Evolutionary conservation across 2,329 filamentous ascomycete genomes (phyloP).

Genomic region (Colletotrichum tamarilloi): DNA sequence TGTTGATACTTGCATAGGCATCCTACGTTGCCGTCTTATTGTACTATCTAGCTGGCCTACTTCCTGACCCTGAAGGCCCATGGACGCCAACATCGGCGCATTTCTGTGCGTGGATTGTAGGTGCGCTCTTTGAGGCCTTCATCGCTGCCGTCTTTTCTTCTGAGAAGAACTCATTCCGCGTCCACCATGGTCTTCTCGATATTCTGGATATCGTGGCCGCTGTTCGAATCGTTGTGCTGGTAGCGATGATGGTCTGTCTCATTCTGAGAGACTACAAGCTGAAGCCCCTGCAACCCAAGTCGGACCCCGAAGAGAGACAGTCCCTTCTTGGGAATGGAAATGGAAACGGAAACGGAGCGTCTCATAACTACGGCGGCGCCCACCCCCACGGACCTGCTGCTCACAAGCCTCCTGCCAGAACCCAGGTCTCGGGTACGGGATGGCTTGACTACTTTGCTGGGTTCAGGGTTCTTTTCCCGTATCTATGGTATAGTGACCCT

Average conservation of each 20-base stretch:
- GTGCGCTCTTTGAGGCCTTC: constrained; percentile 47
- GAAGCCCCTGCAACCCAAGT: constrained; percentile 40
- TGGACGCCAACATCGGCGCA: constrained; percentile 53
- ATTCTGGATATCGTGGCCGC: constrained; percentile 45
- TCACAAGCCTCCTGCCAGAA: constrained; percentile 37
- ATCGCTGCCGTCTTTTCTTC: constrained; percentile 48
- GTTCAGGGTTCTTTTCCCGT: constrained; percentile 57
- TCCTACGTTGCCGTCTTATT: constrained; percentile 53
- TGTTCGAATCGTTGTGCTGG: constrained; percentile 45
- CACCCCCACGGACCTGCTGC: constrained; percentile 3
- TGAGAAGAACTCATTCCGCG: constrained; percentile 43
- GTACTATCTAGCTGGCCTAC: constrained; percentile 53
- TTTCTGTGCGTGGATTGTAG: constrained; percentile 50
- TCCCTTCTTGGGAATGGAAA: constrained; percentile 54
- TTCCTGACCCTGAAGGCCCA: constrained; percentile 57
- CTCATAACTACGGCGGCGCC: constrained; percentile 43
- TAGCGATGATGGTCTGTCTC: constrained; percentile 48
- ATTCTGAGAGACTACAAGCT: constrained; percentile 46
- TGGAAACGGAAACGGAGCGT: constrained; percentile 49
- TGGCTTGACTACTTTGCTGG: constrained; percentile 60
- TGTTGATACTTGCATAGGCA: constrained; percentile 40
- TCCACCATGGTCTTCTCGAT: constrained; percentile 44
- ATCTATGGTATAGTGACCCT: constrained; percentile 49
- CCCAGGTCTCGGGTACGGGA: constrained; percentile 47
- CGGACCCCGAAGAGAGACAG: constrained; percentile 48